phyloP scores from a whole-genome alignment of 2,329 filamentous ascomycete species.

The Westerdykella ornata region DNA sequence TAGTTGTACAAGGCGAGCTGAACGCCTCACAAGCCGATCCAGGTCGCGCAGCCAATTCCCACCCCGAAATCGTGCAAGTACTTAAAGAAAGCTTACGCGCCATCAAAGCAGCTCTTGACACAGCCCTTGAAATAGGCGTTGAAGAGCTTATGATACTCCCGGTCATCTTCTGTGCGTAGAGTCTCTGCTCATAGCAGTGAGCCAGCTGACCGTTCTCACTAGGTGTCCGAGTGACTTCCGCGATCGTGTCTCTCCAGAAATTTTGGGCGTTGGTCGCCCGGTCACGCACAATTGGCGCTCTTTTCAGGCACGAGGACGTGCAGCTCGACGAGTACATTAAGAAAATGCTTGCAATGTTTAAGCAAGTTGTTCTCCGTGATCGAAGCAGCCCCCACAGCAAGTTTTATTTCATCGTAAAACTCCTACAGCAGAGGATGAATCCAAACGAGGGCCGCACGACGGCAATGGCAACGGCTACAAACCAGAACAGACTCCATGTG shows the following conservation, averaged over 20 bases:
- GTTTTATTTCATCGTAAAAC: slow-evolving; percentile 42
- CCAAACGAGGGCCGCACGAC: slow-evolving; percentile 11
- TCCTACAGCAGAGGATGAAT: slow-evolving; percentile 42
- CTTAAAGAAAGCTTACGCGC: slow-evolving; percentile 43
- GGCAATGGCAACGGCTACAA: slow-evolving; percentile 19
- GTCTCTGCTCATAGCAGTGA: slow-evolving; percentile 13
- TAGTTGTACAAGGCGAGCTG: slow-evolving; percentile 38
- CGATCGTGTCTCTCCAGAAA: slow-evolving; percentile 54
- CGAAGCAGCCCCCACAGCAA: slow-evolving; percentile 43
- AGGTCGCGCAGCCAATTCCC: slow-evolving; percentile 40
- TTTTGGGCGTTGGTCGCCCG: slow-evolving; percentile 51
- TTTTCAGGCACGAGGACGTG: slow-evolving; percentile 45
- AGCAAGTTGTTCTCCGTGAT: slow-evolving; percentile 37
- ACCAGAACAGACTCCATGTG: slow-evolving; percentile 35
- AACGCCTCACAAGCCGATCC: slow-evolving; percentile 32
- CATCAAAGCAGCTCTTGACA: slow-evolving; percentile 44
- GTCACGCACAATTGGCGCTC: slow-evolving; percentile 45
- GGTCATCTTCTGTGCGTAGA: slow-evolving; percentile 40
- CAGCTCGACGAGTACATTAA: slow-evolving; percentile 45
- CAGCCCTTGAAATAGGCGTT: slow-evolving; percentile 45
- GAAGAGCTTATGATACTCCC: slow-evolving; percentile 41
- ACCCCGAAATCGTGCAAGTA: slow-evolving; percentile 36
- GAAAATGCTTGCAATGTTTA: slow-evolving; percentile 42
- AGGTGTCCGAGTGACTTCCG: slow-evolving; percentile 52
- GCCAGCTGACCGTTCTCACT: background rate